These are phyloP conservation scores for Styphnolobium japonicum DNA, from an alignment of 306 rosid species.

Conservation along the genomic window DNA sequence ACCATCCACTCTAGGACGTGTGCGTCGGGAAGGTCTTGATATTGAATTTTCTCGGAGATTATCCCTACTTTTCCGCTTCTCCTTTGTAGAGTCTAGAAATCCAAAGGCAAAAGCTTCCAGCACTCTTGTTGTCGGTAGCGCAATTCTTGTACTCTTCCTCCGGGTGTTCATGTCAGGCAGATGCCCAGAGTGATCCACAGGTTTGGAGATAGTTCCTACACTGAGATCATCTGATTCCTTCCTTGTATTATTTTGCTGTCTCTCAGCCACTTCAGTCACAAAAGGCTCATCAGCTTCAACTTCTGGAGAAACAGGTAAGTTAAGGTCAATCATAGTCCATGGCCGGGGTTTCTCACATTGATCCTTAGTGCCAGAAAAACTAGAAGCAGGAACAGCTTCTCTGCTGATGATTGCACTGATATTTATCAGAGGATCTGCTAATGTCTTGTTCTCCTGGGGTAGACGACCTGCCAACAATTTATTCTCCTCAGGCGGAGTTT, in stretches of 20 bases:
- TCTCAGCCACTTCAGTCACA: constrained; percentile 2
- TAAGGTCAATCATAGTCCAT: constrained; percentile 42
- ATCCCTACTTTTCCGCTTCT: constrained; percentile 46
- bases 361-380: constrained; percentile 18
- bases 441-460: constrained; percentile 29
- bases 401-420: constrained; percentile 11
- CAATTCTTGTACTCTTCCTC: constrained; percentile 58
- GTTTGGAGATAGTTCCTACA: constrained; percentile 13
- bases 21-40: constrained; percentile 24
- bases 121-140: constrained; percentile 47
- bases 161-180: constrained; percentile 31
- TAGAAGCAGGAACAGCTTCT: constrained; percentile 12
- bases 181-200: constrained; percentile 25
- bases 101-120: constrained; percentile 63
- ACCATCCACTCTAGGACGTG: constrained; percentile 17
- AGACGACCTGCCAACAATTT: constrained; percentile 16
- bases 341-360: constrained; percentile 27
- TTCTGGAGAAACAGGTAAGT: constrained; percentile 39
- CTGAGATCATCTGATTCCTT: constrained; percentile 20
- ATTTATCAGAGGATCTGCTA: constrained; percentile 25
- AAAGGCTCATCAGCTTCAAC: constrained; percentile 37
- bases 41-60: background rate
- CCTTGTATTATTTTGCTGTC: constrained; percentile 11
- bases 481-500: constrained; percentile 26
- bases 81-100: constrained; percentile 48